Percentiles rank a stretch among this genome's conserved stretches.
phyloP scores from a whole-genome alignment of 164 flowering plant species.

The Echeveria elegans region DNA sequence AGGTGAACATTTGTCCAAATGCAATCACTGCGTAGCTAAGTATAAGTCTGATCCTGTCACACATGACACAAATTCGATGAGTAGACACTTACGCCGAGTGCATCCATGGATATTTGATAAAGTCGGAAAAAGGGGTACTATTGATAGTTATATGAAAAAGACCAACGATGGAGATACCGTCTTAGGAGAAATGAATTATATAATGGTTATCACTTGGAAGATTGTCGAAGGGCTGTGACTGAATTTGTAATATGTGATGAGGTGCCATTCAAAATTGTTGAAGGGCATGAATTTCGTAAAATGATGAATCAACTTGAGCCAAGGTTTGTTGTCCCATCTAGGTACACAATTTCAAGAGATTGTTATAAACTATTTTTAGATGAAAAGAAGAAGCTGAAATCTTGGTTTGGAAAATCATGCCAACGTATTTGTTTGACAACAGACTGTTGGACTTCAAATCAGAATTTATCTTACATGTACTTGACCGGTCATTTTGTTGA shows the following conservation, averaged over 20 bases:
- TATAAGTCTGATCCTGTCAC: too few species aligned
- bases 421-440: neutral
- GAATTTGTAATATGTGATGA: neutral
- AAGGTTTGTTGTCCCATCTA: neutral
- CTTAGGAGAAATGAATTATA: too few species aligned
- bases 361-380: neutral
- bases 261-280: neutral
- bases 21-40: too few species aligned
- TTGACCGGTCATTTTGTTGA: neutral
- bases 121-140: too few species aligned
- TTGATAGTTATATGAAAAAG: too few species aligned
- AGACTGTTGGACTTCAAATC: neutral
- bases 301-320: neutral
- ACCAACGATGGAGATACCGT: too few species aligned
- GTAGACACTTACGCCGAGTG: too few species aligned
- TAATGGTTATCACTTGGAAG: neutral
- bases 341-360: neutral
- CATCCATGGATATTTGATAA: too few species aligned
- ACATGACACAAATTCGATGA: too few species aligned
- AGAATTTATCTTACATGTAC: neutral
- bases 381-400: neutral
- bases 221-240: neutral
- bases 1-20: too few species aligned
- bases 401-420: neutral
- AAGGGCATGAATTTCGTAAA: neutral